Evolutionary conservation across 2,329 filamentous ascomycete species (phyloP), one percentile per base, ranked within the genome.

Genomic region (Exophiala sp.): DNA sequence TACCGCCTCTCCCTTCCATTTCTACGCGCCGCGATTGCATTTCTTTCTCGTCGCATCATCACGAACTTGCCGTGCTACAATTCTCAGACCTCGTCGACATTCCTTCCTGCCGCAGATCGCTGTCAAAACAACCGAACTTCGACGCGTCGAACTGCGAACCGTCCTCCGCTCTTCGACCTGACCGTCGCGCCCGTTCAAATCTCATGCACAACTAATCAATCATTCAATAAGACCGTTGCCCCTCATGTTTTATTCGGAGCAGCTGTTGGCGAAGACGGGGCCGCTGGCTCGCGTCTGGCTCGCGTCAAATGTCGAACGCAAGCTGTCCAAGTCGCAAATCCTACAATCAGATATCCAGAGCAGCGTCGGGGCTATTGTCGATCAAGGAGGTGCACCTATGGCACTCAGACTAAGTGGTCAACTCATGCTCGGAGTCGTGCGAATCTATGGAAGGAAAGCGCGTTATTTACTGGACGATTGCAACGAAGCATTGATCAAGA

Each of bases 281-380:
- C 92, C 94, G 68, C 76, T 99, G 79, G 94, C 94, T 75, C 89
- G 91, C 69, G 91, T 97, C 76, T 99, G 94, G 94, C 83, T 97
- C 58, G 96, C 94, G 32, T 91, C 94, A 77, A 99, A 97, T 74
- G 81, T 97, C 62, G 94, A 97, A 82, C 91, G 92, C 79, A 99
- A 97, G 77, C 85, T 99, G 57, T 95, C 91, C 64, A 99, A 99
- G 76, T 91, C 90, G 60, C 91, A 96, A 67, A 94, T 97, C 63
- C 72, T 99, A 61, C 90, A 96, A 69, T 92, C 91, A 55, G 95
- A 96, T 75, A 88, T 99, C 64, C 88, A 92, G 66, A 89, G 91
- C 75, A 96, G 91, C 72, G 91, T 99, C 62, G 88, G 90, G 71
- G 90, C 91, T 63, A 99, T 99, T 71, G 94, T 97, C 63, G 89